A percentile compares a stretch with the other conserved stretches of the same genome.
These are phyloP conservation scores for Capsicum baccatum DNA, from an alignment of 257 asterid species.

Conservation along the genomic window DNA sequence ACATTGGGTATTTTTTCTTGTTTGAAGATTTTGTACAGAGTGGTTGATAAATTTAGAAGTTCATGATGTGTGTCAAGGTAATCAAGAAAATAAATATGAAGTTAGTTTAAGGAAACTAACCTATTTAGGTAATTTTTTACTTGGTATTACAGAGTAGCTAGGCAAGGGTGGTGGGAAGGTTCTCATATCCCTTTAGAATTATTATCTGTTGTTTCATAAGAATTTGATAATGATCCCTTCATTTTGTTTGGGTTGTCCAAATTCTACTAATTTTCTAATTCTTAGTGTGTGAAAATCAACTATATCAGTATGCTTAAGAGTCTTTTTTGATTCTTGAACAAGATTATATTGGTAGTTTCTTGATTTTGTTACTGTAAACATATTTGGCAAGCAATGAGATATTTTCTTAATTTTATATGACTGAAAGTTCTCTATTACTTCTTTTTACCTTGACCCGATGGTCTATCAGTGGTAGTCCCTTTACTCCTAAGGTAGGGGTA, in stretches of 20 bases:
- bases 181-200: conserved; percentile 35
- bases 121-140: conserved; percentile 40
- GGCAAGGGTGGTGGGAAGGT: conserved; percentile 34
- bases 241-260: conserved; percentile 61
- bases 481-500: too few relatives aligned
- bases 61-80: conserved; percentile 30
- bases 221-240: conserved; percentile 52
- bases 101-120: conserved; percentile 58
- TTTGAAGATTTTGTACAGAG: conserved; percentile 66
- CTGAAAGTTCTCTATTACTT: too few relatives aligned
- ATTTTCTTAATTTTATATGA: neutral
- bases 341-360: neutral
- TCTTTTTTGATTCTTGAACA: neutral
- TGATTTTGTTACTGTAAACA: neutral
- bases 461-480: too few relatives aligned
- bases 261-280: conserved; percentile 40
- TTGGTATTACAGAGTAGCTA: conserved; percentile 42
- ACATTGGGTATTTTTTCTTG: conserved; percentile 18
- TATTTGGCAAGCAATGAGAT: neutral
- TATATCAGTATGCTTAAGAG: neutral
- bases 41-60: conserved; percentile 46
- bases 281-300: conserved; percentile 26
- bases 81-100: conserved; percentile 31
- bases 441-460: too few relatives aligned
- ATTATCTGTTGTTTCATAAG: conserved; percentile 41